Conservation (phyloP, 371 early-diverging fungal species). For the Haplosporangium sp. region DNA sequence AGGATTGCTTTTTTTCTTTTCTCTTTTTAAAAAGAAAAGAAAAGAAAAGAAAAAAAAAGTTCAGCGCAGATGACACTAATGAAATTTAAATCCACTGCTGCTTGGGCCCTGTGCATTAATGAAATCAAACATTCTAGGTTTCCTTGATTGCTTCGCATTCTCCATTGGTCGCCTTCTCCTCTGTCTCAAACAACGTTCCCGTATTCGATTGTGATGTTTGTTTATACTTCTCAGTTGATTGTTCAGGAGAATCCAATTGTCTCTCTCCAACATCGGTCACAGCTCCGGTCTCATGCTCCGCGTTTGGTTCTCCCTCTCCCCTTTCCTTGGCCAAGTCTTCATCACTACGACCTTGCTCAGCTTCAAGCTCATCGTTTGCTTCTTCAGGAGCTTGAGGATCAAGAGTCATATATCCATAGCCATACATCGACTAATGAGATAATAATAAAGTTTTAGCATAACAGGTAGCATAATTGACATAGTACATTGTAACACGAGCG, state of each 20-base stretch:
- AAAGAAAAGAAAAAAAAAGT: too few relatives aligned
- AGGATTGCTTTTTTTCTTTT: too few relatives aligned
- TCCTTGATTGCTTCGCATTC: neutral
- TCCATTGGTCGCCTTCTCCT: neutral
- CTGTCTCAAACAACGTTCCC: neutral
- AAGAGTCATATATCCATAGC: constrained; percentile 32
- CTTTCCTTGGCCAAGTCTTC: neutral
- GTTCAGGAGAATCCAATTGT: neutral
- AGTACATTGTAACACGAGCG: neutral
- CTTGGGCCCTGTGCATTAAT: neutral
- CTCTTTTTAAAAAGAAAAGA: too few relatives aligned
- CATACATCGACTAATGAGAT: constrained; percentile 19
- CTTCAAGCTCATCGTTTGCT: neutral
- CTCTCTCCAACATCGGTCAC: neutral
- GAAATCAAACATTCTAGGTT: neutral
- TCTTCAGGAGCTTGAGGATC: constrained; percentile 10
- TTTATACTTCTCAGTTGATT: neutral
- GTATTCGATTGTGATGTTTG: neutral
- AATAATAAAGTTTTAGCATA: too few relatives aligned
- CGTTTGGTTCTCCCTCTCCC: neutral
- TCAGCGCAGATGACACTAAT: too few relatives aligned
- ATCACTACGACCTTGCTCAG: neutral
- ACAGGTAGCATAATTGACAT: neutral
- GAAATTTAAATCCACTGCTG: too few relatives aligned
- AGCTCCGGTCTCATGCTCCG: neutral